phyloP scores from a whole-genome alignment of 2,329 filamentous ascomycete genomes.

The Colletotrichum sp. region DNA sequence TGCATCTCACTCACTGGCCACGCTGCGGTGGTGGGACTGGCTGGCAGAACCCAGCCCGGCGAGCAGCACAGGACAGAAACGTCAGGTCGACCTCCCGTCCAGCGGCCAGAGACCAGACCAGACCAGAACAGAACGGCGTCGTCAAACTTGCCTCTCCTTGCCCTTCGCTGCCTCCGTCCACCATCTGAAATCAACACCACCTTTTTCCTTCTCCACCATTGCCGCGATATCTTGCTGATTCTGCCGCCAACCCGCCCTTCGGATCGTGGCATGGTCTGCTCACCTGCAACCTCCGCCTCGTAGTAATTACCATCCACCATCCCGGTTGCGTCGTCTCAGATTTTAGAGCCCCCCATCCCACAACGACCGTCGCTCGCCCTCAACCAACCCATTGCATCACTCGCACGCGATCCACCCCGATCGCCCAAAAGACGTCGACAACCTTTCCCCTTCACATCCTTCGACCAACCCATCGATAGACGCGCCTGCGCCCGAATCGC shows the following conservation, averaged over 20 bases:
- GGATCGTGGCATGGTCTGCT: conserved; percentile 21
- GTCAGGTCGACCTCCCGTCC: not conserved
- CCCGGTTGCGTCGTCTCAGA: conserved; percentile 21
- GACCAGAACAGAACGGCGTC: conserved; percentile 14
- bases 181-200: conserved; percentile 17
- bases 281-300: conserved; percentile 4
- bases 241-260: conserved; percentile 9
- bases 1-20: not conserved
- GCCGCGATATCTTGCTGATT: conserved; percentile 9
- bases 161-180: conserved; percentile 6
- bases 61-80: not conserved
- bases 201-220: conserved; percentile 6
- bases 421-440: conserved; percentile 20
- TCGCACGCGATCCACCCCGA: conserved; percentile 30
- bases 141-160: conserved; percentile 22
- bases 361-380: conserved; percentile 20
- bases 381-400: conserved; percentile 32
- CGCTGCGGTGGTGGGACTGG: not conserved
- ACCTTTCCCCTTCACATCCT: not conserved
- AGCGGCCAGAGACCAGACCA: not conserved
- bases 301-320: conserved; percentile 11
- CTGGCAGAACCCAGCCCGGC: not conserved
- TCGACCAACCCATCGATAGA: conserved; percentile 23
- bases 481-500: conserved; percentile 37
- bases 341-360: conserved; percentile 21